Conservation (phyloP, 2,329 filamentous ascomycete species). For the Aspergillus sp. region DNA sequence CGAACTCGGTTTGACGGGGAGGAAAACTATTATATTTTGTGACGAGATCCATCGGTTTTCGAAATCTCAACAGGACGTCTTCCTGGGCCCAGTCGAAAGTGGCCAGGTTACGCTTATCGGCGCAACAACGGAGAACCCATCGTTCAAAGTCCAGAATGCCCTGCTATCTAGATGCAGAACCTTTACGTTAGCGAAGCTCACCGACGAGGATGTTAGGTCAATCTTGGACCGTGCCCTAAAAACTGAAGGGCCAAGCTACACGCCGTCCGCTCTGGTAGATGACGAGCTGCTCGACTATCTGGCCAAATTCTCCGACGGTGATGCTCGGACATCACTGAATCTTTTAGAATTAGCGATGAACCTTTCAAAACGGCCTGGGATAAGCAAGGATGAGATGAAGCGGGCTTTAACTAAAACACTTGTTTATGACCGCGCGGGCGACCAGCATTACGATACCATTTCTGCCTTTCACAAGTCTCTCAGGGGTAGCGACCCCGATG, state of each 20-base stretch:
- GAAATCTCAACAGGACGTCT: conserved; percentile 92
- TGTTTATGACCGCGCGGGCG: conserved; percentile 90
- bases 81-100: conserved; percentile 85
- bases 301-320: conserved; percentile 83
- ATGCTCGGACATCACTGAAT: conserved; percentile 89
- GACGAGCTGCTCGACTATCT: conserved; percentile 77
- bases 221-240: conserved; percentile 77
- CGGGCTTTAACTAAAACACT: conserved; percentile 82
- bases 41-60: conserved; percentile 94
- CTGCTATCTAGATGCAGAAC: conserved; percentile 86
- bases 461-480: conserved; percentile 96
- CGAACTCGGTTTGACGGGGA: conserved; percentile 76
- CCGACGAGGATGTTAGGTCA: conserved; percentile 66
- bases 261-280: conserved; percentile 62
- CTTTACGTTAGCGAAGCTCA: conserved; percentile 78
- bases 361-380: conserved; percentile 62
- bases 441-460: conserved; percentile 97
- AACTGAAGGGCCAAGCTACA: conserved; percentile 56
- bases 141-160: conserved; percentile 86
- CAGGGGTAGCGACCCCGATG: conserved; percentile 81
- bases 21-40: conserved; percentile 94
- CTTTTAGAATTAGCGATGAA: conserved; percentile 86
- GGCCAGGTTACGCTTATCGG: conserved; percentile 90
- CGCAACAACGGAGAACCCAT: conserved; percentile 95
- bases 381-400: conserved; percentile 77